These are phyloP conservation scores for Coleophoma crateriformis DNA, from an alignment of 2,329 filamentous ascomycete genomes.

Conservation along the genomic window DNA sequence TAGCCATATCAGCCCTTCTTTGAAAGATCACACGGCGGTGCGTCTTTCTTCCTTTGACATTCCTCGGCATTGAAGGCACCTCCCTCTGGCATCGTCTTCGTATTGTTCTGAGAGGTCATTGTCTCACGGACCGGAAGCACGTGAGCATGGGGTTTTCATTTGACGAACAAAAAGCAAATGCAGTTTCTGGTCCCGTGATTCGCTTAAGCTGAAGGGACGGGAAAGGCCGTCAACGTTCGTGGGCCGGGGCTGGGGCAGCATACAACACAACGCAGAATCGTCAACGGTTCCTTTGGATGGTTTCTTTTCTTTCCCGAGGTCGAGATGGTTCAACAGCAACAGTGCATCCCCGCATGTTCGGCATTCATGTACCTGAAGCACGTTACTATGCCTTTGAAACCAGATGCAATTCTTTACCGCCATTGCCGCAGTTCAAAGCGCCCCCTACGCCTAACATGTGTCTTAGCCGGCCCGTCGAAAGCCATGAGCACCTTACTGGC, in stretches of 20 bases:
- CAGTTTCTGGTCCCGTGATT: too few species aligned
- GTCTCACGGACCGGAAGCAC: background rate
- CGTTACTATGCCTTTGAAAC: background rate
- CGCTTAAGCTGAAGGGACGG: too few species aligned
- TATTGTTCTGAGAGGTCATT: constrained; percentile 4
- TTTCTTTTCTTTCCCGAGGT: too few species aligned
- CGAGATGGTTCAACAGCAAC: too few species aligned
- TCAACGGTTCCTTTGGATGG: too few species aligned
- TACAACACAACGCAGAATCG: too few species aligned
- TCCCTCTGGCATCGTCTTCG: constrained; percentile 4
- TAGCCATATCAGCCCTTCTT: constrained; percentile 13
- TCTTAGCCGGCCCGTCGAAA: background rate
- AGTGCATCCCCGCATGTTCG: too few species aligned
- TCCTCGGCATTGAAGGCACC: constrained; percentile 22
- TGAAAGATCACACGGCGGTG: constrained; percentile 22
- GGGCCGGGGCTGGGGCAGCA: too few species aligned
- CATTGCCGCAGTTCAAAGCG: background rate
- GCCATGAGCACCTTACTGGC: background rate
- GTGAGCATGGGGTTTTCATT: background rate
- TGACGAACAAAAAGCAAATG: background rate
- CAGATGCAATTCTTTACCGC: background rate
- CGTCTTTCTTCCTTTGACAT: constrained; percentile 23
- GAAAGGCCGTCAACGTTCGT: too few species aligned
- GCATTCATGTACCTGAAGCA: background rate
- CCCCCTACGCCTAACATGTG: background rate